Base-by-base conservation (phyloP, 1,139 yeast species). In the Suhomyces terraborum region DNA sequence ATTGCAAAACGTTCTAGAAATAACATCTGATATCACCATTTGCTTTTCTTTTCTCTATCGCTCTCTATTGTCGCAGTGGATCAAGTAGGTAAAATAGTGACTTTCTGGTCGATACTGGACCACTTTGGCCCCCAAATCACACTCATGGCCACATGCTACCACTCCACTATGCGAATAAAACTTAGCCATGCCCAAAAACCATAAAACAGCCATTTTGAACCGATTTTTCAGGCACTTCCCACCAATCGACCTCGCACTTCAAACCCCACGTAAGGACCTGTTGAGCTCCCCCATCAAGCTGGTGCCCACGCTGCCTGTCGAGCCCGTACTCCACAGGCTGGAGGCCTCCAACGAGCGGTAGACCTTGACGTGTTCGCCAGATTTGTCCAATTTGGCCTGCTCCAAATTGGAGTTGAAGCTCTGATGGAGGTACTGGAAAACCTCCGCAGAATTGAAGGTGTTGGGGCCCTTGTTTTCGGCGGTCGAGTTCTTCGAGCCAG, bases 331-430 rank as follows among this genome's bases (percentile, higher is more conserved):
- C 64, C 64, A 60, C 37, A 50, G 59, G n/a, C 55, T 50, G n/a
- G 58, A 48, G 5, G 59, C 41, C 22, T 60, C 64, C 28, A 56
- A 46, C 18, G 62, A 53, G 24, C 50, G 42, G 32, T 58, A 59
- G 5, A 56, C 44, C 30, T 51, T 55, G 35, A 47, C 47, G 12
- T 38, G 35, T 10, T 52, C 56, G 8, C 55, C 59, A 8, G 36
- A 43, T 34, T 54, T 52, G 35, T 55, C 59, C 4, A 47, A 42
- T 32, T 44, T 50, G 13, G 59, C 59, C 18, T 46, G 40, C n/a
- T 46, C 49, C 16, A 56, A 26, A 27, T 57, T 50, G n/a, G 38
- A 40, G 20, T 48, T 36, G 42, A 48, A 56, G 21, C 49, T 43
- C 3, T 50, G 25, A 34, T 46, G 45, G 12, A 58, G 49, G 40